phyloP scores from a whole-genome alignment of 225 moss, liverwort and hornwort species.

The Polytrichum formosum region DNA sequence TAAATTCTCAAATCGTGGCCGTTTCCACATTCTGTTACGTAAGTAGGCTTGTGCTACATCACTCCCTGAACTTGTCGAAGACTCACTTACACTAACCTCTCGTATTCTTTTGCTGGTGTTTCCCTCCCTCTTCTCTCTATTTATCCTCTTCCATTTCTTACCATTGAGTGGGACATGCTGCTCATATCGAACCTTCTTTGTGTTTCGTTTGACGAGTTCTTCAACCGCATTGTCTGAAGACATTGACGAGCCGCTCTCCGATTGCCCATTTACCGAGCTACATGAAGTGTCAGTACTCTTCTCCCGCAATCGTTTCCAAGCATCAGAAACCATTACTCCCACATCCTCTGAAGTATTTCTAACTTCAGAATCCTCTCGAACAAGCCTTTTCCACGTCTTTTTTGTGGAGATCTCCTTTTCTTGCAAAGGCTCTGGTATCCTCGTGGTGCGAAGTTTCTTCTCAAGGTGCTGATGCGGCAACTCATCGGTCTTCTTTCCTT shows the following conservation, averaged over 20 bases:
- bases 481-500: constrained; percentile 19
- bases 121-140: constrained; percentile 25
- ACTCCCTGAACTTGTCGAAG: constrained; percentile 40
- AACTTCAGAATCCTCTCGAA: constrained; percentile 5
- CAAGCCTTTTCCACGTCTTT: constrained; percentile 36
- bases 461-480: constrained; percentile 17
- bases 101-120: constrained; percentile 38
- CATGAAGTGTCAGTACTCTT: constrained; percentile 21
- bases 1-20: constrained; percentile 53
- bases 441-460: constrained; percentile 28
- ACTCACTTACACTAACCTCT: constrained; percentile 26
- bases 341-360: constrained; percentile 22
- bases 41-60: constrained; percentile 32
- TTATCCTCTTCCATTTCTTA: constrained; percentile 34
- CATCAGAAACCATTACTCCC: constrained; percentile 44
- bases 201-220: constrained; percentile 14
- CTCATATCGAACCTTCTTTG: constrained; percentile 45
- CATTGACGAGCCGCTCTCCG: constrained; percentile 47
- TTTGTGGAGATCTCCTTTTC: constrained; percentile 1
- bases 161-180: constrained; percentile 12
- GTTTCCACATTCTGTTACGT: constrained; percentile 41
- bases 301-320: constrained; percentile 62
- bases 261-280: constrained; percentile 35
- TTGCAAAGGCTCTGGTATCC: neutral
- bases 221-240: constrained; percentile 22